Percentiles rank a stretch among this genome's conserved stretches.
Conservation (phyloP, 2,329 filamentous ascomycete species). For the Penicillium sp. region DNA sequence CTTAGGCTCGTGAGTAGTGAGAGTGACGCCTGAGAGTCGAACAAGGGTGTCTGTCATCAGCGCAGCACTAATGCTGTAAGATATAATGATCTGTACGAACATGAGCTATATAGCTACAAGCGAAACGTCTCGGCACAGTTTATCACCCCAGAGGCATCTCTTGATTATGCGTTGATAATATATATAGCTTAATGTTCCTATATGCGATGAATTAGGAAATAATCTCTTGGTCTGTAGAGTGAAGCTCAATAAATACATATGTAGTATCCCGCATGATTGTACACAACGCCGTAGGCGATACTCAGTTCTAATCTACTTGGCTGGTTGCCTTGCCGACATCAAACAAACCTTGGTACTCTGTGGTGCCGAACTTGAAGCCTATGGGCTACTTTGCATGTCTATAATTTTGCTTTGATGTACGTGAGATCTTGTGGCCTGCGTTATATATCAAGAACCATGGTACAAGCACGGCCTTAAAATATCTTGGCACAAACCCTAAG, state of each 20-base stretch:
- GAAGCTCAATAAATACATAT: background rate
- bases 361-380: background rate
- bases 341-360: background rate
- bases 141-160: too few relatives aligned
- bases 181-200: background rate
- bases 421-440: background rate
- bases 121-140: too few relatives aligned
- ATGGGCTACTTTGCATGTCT: background rate
- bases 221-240: background rate
- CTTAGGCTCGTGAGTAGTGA: background rate
- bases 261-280: background rate
- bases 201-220: background rate
- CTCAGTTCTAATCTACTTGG: background rate
- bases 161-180: too few relatives aligned
- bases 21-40: background rate
- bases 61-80: background rate
- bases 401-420: background rate
- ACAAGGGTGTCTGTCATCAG: background rate
- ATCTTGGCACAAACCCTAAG: background rate
- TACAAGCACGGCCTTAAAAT: background rate
- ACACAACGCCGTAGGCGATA: background rate
- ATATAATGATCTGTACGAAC: background rate
- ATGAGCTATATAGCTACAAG: too few relatives aligned
- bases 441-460: constrained; percentile 1
- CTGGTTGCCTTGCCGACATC: background rate